Evolutionary conservation across 176 grass and related monocot species (phyloP).

Genomic region (Chrysopogon serrulatus): DNA sequence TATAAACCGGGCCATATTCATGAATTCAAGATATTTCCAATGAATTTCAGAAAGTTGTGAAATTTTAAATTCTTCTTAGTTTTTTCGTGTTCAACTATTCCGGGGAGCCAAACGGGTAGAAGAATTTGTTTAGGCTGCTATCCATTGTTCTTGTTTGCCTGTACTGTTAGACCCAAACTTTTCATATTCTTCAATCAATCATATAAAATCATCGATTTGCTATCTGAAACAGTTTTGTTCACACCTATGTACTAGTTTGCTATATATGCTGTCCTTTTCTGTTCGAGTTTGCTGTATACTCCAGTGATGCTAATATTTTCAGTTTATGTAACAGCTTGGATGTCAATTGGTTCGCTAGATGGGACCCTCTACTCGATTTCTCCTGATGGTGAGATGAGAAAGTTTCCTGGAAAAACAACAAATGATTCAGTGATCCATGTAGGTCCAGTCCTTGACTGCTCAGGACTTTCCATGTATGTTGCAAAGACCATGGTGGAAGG

Average conservation of each 20-base stretch:
- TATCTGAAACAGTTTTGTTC: background rate
- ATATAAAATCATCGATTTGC: background rate
- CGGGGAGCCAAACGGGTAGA: too few species aligned
- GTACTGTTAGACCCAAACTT: background rate
- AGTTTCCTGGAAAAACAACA: constrained; percentile 53
- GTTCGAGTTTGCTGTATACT: background rate
- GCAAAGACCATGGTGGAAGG: constrained; percentile 53
- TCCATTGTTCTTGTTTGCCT: background rate
- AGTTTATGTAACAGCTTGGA: constrained; percentile 59
- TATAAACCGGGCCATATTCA: background rate
- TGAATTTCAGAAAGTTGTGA: too few species aligned
- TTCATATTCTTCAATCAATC: background rate
- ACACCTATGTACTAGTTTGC: background rate
- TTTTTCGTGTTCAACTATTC: background rate
- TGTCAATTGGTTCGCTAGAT: constrained; percentile 81
- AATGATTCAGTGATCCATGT: constrained; percentile 52
- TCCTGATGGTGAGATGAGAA: constrained; percentile 53
- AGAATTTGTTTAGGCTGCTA: background rate
- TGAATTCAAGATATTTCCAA: background rate
- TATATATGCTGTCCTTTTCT: background rate
- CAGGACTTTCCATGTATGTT: constrained; percentile 62
- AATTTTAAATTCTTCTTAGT: too few species aligned
- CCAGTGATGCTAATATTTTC: background rate
- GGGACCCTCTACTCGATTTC: constrained; percentile 76
- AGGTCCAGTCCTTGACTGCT: constrained; percentile 66